Base-by-base conservation (phyloP, 805 yeast species). In the Spathaspora passalidarum region DNA sequence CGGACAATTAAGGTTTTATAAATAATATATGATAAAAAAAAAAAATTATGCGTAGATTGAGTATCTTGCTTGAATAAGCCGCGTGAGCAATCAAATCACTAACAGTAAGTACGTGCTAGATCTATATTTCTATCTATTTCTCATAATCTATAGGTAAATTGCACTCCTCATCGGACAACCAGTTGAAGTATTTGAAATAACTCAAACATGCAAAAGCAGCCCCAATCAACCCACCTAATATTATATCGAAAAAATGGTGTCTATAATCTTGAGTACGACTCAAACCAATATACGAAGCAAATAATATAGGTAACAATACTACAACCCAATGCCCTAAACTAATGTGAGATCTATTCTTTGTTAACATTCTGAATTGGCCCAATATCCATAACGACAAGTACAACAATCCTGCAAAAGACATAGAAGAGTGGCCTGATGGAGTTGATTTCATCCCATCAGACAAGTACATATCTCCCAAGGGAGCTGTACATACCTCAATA, bases 251-350 rank as follows among this genome's bases (percentile, higher is more conserved):
- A 59, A 88, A 89, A 65, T 92, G 98, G 60, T 92, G 99, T 61
- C 97, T 77, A 66, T 91, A 91, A 65, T 92, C 99, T 56, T 86
- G 85, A 0, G 96, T 88, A 56, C 99, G 78, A 34, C 94, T 81
- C 38, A 88, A 64, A 0, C 97, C 98, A 54, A 92, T 82, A 51
- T 84, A 73, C 1, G 78, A 58, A 0, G 98, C 97, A 5, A 86
- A 75, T 4, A 88, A 55, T 1, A 77, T 58, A 2, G 94, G 94
- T n/a, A 75, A 45, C 5, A 9, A 19, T 2, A 39, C 34, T 14
- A 25, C 18, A 6, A 38, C 14, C 44, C 47, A 42, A 16, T 22
- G 22, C 10, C n/a, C 22, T 20, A 17, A 23, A 20, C 14, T 36
- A 29, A 29, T 29, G 5, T 29, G 34, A n/a, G n/a, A n/a, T 3